Evolutionary conservation across 306 rosid genomes (phyloP), one percentile per base, ranked within the genome.

Genomic region (Malus sylvestris): DNA sequence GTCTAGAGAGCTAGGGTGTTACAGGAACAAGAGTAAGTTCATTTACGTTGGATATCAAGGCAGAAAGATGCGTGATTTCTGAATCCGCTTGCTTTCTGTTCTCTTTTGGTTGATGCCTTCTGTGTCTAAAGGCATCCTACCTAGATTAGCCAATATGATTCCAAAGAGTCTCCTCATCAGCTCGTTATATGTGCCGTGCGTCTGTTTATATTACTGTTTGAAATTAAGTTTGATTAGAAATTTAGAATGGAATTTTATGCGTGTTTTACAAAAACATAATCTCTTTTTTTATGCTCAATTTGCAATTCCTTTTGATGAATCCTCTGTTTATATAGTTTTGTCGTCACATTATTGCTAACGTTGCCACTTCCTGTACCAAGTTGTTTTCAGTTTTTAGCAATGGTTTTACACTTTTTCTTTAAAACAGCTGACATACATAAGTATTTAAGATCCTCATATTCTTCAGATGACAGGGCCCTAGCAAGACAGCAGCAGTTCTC

Each of bases 401-500:
- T 42, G 45, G 45, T 0, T 42, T 33, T 33, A 19, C 70, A 35
- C 70, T 33, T 4, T 6, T 35, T 8, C 46, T 40, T 7, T 67
- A 20, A 38, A 40, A 22, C 20, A 6, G 19, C 25, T 70, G 5
- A 70, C 16, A 27, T 10, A 4, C 68, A 18, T 30, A 38, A 22
- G 57, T 59, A 8, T 35, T 57, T n/a, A 38, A 72, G 52, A 57
- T 38, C 53, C 23, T 58, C 51, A 73, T 74, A 38, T 22, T 65
- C 61, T 79, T 65, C 73, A 73, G 69, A 45, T 79, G 73, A 52
- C 74, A 55, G 29, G 74, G 69, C 60, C 49, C 4, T 57, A 49
- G 9, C 16, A 29, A 77, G 30, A 22, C 63, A 70, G 69, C 76
- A 68, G 81, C 55, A 45, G 70, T 32, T 71, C 77, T 83, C 74